Percentiles rank a stretch among this genome's conserved stretches.
These are phyloP conservation scores for Suillus weaverae DNA, from an alignment of 768 basidiomycete genomes.

Conservation along the genomic window DNA sequence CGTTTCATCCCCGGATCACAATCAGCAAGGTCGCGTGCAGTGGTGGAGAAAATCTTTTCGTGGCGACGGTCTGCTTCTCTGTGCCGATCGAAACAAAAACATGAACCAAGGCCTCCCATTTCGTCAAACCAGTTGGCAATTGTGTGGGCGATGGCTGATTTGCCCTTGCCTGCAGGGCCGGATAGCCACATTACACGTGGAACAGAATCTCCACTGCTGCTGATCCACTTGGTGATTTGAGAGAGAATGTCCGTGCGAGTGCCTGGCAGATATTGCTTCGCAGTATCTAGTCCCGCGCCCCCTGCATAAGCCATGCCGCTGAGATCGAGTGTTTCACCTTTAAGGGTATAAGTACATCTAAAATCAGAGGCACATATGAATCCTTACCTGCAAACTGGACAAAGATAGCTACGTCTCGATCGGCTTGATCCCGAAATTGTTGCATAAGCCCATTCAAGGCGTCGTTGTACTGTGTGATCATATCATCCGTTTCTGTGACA, in stretches of 20 bases:
- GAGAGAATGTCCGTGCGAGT: constrained; percentile 16
- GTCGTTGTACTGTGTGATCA: background rate
- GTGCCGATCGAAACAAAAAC: constrained; percentile 17
- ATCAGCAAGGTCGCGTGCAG: constrained; percentile 25
- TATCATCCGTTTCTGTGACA: background rate
- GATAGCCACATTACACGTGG: constrained; percentile 13
- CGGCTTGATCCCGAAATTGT: background rate
- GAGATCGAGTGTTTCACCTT: background rate
- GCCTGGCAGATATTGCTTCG: constrained; percentile 14
- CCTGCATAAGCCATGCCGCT: background rate
- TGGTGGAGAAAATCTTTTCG: constrained; percentile 29
- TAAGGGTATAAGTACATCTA: background rate
- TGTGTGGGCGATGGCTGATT: constrained; percentile 28
- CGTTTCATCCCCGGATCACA: constrained; percentile 11
- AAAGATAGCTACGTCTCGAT: background rate
- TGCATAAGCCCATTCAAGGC: constrained; percentile 1
- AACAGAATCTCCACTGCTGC: background rate
- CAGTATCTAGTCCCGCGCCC: background rate
- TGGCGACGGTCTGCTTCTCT: constrained; percentile 3
- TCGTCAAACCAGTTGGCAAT: constrained; percentile 13
- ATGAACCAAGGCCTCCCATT: constrained; percentile 18
- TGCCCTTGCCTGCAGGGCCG: constrained; percentile 26
- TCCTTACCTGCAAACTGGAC: background rate
- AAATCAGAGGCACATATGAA: background rate
- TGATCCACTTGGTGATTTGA: constrained; percentile 18